A percentile compares a stretch with the other conserved stretches of the same genome.
These are phyloP conservation scores for Orbilia quercus DNA, from an alignment of 2,329 filamentous ascomycete species.

Conservation along the genomic window DNA sequence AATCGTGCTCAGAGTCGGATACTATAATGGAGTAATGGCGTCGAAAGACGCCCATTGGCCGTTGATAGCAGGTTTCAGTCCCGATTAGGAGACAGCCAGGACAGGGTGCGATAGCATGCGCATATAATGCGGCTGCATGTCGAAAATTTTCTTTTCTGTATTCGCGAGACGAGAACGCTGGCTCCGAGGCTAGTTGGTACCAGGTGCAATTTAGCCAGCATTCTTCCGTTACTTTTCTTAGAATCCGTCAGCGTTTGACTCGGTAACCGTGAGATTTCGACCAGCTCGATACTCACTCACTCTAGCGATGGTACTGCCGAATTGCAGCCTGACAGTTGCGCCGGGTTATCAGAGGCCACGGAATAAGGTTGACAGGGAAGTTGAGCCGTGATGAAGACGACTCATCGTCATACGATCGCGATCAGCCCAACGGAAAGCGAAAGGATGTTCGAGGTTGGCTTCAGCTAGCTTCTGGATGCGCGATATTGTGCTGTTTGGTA, in stretches of 20 bases:
- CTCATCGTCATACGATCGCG: slow-evolving; percentile 53
- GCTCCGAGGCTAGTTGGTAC: slow-evolving; percentile 27
- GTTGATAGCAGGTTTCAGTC: slow-evolving; percentile 29
- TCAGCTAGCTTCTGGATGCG: slow-evolving; percentile 51
- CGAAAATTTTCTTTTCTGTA: slow-evolving; percentile 49
- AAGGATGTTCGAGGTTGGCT: slow-evolving; percentile 15
- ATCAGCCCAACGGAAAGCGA: slow-evolving; percentile 54
- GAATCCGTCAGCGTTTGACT: slow-evolving; percentile 40
- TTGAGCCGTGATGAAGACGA: slow-evolving; percentile 15
- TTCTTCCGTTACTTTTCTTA: slow-evolving; percentile 57
- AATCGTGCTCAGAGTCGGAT: slow-evolving; percentile 9
- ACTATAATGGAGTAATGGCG: too few species aligned
- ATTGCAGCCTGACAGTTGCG: slow-evolving; percentile 11
- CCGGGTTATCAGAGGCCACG: neutral
- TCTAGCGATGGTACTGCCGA: too few species aligned
- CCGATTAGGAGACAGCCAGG: slow-evolving; percentile 38
- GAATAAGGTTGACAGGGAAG: slow-evolving; percentile 9
- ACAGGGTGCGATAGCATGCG: slow-evolving; percentile 33
- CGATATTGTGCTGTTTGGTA: slow-evolving; percentile 52
- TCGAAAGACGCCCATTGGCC: slow-evolving; percentile 49
- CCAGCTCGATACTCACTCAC: too few species aligned
- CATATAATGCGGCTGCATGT: slow-evolving; percentile 55
- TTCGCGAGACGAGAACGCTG: slow-evolving; percentile 13
- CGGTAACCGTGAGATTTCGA: slow-evolving; percentile 26
- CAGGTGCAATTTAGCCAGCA: slow-evolving; percentile 56